Percentiles rank a stretch among this genome's conserved stretches.
These are phyloP conservation scores for Mycosphaerelloides madeirae DNA, from an alignment of 2,329 filamentous ascomycete species.

Conservation along the genomic window DNA sequence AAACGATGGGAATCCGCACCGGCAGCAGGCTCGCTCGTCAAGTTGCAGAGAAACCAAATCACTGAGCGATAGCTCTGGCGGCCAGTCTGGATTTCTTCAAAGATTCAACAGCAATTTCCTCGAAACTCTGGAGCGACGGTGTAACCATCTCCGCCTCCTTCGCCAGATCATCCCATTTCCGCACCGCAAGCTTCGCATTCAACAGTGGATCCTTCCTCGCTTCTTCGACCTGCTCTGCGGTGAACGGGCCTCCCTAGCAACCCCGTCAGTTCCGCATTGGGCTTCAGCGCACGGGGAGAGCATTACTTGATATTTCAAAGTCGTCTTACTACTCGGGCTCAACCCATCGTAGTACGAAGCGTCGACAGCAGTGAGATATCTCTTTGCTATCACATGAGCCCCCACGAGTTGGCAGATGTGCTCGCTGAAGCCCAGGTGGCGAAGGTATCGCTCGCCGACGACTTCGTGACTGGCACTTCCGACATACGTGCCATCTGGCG, in stretches of 20 bases:
- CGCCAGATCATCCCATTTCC: conserved; percentile 37
- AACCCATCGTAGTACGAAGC: conserved; percentile 33
- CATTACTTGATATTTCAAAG: conserved; percentile 34
- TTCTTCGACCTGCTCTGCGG: conserved; percentile 26
- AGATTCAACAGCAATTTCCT: conserved; percentile 14
- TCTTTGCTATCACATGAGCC: conserved; percentile 39
- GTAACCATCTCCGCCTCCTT: conserved; percentile 27
- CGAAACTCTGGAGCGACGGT: conserved; percentile 14
- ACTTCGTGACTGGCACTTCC: conserved; percentile 38
- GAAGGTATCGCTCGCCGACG: conserved; percentile 36
- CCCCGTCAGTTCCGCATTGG: neutral
- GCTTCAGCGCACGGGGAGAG: neutral
- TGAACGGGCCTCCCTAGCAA: conserved; percentile 32
- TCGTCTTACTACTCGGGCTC: conserved; percentile 36
- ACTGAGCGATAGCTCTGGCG: too few species aligned
- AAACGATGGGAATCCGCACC: too few species aligned
- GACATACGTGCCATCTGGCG: conserved; percentile 28
- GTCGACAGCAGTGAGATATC: conserved; percentile 37
- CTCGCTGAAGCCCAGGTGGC: conserved; percentile 33
- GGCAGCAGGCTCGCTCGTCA: too few species aligned
- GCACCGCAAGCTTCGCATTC: conserved; percentile 35
- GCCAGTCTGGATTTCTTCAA: conserved; percentile 3
- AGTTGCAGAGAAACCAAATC: too few species aligned
- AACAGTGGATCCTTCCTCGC: conserved; percentile 33
- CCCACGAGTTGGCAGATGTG: conserved; percentile 36